A percentile compares a stretch with the other conserved stretches of the same genome.
Conservation (phyloP, 2,329 filamentous ascomycete genomes). For the Monascus ruber region DNA sequence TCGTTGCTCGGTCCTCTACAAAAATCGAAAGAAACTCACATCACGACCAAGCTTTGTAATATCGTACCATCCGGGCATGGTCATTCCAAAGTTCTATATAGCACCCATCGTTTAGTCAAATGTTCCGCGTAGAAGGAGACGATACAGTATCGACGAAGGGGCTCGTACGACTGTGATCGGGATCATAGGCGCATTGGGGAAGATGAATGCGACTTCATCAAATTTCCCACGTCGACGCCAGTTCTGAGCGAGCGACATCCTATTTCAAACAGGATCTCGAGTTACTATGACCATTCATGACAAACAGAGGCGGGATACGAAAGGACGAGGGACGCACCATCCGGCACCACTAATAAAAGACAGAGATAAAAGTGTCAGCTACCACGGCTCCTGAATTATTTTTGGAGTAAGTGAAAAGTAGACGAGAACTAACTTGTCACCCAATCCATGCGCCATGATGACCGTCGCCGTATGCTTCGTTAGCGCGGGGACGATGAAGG, state of each 20-base stretch:
- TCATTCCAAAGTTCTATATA: slow-evolving; percentile 57
- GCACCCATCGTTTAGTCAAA: too few species aligned
- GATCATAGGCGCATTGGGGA: slow-evolving; percentile 80
- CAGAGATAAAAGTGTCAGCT: slow-evolving; percentile 2
- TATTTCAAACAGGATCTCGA: slow-evolving; percentile 8
- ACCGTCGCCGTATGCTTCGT: slow-evolving; percentile 85
- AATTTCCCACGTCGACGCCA: slow-evolving; percentile 72
- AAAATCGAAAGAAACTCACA: slow-evolving; percentile 13
- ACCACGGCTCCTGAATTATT: slow-evolving; percentile 2
- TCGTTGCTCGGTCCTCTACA: too few species aligned
- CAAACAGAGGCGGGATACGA: not conserved
- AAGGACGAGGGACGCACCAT: slow-evolving; percentile 24
- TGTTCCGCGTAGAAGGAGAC: too few species aligned
- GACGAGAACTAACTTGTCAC: slow-evolving; percentile 55
- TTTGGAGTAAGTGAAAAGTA: not conserved
- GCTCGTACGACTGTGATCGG: slow-evolving; percentile 66
- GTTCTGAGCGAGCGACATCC: slow-evolving; percentile 71
- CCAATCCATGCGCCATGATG: slow-evolving; percentile 87
- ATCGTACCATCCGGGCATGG: slow-evolving; percentile 61
- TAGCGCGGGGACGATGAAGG: slow-evolving; percentile 65
- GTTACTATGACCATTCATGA: not conserved
- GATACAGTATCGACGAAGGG: too few species aligned
- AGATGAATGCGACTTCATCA: slow-evolving; percentile 82
- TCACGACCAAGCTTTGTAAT: slow-evolving; percentile 34
- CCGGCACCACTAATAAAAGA: slow-evolving; percentile 32